Evolutionary conservation across 805 yeast species (phyloP).

Genomic region (Suhomyces tanzawaensis): DNA sequence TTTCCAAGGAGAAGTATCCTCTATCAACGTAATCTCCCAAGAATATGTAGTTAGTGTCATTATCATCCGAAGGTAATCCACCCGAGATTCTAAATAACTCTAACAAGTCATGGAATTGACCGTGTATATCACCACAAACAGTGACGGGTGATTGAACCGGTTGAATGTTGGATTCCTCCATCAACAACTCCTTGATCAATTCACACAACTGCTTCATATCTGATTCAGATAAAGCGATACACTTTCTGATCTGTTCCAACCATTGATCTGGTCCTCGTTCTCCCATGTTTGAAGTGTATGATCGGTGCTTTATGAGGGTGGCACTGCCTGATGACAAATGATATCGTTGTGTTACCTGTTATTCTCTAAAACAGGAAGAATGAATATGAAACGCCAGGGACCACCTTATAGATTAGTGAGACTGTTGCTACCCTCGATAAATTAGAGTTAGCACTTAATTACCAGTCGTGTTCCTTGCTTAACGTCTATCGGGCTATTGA

Average conservation of each 20-base stretch:
- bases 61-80: slow-evolving; percentile 80
- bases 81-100: slow-evolving; percentile 90
- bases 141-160: slow-evolving; percentile 93
- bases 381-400: too few relatives aligned
- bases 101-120: slow-evolving; percentile 92
- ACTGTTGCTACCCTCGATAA: too few relatives aligned
- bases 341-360: too few relatives aligned
- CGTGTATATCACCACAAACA: slow-evolving; percentile 97
- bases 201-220: slow-evolving; percentile 98
- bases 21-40: slow-evolving; percentile 97
- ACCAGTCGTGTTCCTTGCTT: not conserved
- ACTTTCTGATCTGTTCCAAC: slow-evolving; percentile 90
- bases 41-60: slow-evolving; percentile 67
- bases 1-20: slow-evolving; percentile 93
- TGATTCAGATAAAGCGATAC: slow-evolving; percentile 81
- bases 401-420: too few relatives aligned
- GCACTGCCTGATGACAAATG: too few relatives aligned
- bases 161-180: slow-evolving; percentile 95
- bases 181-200: slow-evolving; percentile 85
- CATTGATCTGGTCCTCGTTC: slow-evolving; percentile 93
- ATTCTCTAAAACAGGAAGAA: too few relatives aligned
- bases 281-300: slow-evolving; percentile 37
- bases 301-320: too few relatives aligned
- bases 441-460: not conserved
- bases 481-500: not conserved